Evolutionary conservation across 2,329 filamentous ascomycete species (phyloP), one percentile per base, ranked within the genome.

Genomic region (Chaetomiaceae sp.): DNA sequence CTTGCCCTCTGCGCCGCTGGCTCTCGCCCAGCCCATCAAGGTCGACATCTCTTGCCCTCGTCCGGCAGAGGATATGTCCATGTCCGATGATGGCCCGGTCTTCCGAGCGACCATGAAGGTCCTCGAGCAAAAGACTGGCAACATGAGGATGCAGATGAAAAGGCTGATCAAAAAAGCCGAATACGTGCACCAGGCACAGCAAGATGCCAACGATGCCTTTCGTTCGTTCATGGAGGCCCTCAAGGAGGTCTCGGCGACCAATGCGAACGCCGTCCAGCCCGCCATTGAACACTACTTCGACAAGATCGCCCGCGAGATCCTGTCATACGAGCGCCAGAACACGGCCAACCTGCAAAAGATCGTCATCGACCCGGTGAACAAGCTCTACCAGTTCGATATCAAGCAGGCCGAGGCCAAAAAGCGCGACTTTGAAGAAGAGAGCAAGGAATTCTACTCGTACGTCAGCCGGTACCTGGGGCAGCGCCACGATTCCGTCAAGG

Each of bases 251-350:
- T 90, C 91, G 1, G 83, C 82, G 0, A 95, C 91, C 12, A 97
- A 97, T 65, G 87, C 90, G 43, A 96, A 95, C 63, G 93, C 92
- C 0, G 91, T 99, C n/a, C 89, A 95, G 64, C 95, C 93, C 14
- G 93, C 92, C 4, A 78, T 99, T 53, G 93, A 99, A 56, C 91
- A 99, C 68, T 99, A 99, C 66, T 99, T 97, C 63, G 91, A 97
- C 69, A 95, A 91, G 63, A 97, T 96, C 59, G 91, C 92, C 3
- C 84, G 86, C 55, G 89, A 97, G 65, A 96, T 99, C 40, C 72
- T 96, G 33, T 69, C 74, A 0, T 97, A 96, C 65, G 91, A 99
- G 69, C 84, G 83, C 55, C 82, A 87, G 57, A 97, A 96, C 65
- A 84, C 88, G 1, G 62, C 73, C 34, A 92, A 96, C 62, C 77